Conservation (phyloP, 2,329 filamentous ascomycete genomes). For the Pestalotiopsis sp. region DNA sequence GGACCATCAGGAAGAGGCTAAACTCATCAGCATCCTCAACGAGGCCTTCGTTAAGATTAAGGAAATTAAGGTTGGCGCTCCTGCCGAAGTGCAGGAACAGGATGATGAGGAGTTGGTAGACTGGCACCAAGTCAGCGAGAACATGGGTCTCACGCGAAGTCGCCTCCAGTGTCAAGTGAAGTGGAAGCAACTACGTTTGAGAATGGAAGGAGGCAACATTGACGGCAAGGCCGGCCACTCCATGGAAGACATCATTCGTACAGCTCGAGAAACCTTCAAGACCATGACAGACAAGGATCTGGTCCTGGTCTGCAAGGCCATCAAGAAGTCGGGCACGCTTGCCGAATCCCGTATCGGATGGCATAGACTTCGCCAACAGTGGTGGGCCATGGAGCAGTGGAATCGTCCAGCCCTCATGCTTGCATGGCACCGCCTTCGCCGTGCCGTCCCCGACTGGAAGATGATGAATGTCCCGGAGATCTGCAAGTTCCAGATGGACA, state of each 20-base stretch:
- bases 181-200: constrained; percentile 54
- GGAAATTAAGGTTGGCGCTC: constrained; percentile 34
- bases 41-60: constrained; percentile 54
- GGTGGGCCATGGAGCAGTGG: constrained; percentile 20
- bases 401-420: constrained; percentile 29
- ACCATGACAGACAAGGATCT: constrained; percentile 29
- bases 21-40: constrained; percentile 54
- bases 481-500: constrained; percentile 21
- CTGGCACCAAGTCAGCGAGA: constrained; percentile 66
- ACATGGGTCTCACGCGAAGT: constrained; percentile 64
- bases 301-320: constrained; percentile 26
- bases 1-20: constrained; percentile 61
- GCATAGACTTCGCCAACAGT: constrained; percentile 22
- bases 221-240: constrained; percentile 23
- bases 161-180: constrained; percentile 71
- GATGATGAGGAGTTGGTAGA: constrained; percentile 60
- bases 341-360: constrained; percentile 33
- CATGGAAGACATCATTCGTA: constrained; percentile 27
- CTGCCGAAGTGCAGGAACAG: constrained; percentile 34
- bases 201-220: constrained; percentile 23
- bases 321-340: constrained; percentile 23
- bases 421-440: constrained; percentile 31
- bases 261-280: constrained; percentile 28
- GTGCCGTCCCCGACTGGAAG: constrained; percentile 24
- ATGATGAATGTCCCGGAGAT: constrained; percentile 27